These are phyloP conservation scores for Lactarius evosmus DNA, from an alignment of 768 basidiomycete species.

Conservation along the genomic window DNA sequence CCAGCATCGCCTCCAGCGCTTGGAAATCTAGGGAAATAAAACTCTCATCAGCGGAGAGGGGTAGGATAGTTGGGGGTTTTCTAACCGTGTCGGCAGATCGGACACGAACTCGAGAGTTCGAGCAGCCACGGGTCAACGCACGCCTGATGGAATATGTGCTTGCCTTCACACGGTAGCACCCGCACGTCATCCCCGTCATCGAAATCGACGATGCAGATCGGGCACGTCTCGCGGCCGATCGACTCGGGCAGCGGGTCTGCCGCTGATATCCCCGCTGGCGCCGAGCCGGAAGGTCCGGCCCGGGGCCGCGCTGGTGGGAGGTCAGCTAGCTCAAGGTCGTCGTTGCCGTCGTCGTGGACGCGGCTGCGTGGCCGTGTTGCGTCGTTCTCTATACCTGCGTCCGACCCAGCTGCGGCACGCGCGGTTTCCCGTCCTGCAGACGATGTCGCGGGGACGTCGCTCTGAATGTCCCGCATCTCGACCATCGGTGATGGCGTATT, in stretches of 20 bases:
- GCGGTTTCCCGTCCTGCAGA: neutral
- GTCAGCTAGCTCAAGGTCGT: slow-evolving; percentile 15
- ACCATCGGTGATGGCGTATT: slow-evolving; percentile 1
- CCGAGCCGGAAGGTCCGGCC: slow-evolving; percentile 24
- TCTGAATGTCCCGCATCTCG: neutral
- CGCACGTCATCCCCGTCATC: slow-evolving; percentile 91
- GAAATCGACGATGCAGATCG: slow-evolving; percentile 93
- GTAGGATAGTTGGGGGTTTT: neutral
- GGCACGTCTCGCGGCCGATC: slow-evolving; percentile 84
- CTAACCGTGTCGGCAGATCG: slow-evolving; percentile 86
- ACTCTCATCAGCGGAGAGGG: neutral
- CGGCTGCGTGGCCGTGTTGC: neutral
- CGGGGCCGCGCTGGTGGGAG: slow-evolving; percentile 21
- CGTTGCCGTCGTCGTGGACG: neutral
- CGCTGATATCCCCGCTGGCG: slow-evolving; percentile 31
- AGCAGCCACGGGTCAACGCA: slow-evolving; percentile 95
- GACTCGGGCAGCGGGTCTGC: slow-evolving; percentile 52
- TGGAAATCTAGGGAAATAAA: slow-evolving; percentile 34
- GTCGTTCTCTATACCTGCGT: neutral
- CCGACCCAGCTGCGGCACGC: neutral
- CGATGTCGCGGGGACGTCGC: neutral
- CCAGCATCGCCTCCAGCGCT: slow-evolving; percentile 36
- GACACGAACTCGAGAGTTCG: slow-evolving; percentile 86
- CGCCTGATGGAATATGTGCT: slow-evolving; percentile 83
- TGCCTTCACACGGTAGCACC: slow-evolving; percentile 85